Evolutionary conservation across 2,329 filamentous ascomycete species (phyloP), one percentile per base, ranked within the genome.

Genomic region (Metarhizium humberi): DNA sequence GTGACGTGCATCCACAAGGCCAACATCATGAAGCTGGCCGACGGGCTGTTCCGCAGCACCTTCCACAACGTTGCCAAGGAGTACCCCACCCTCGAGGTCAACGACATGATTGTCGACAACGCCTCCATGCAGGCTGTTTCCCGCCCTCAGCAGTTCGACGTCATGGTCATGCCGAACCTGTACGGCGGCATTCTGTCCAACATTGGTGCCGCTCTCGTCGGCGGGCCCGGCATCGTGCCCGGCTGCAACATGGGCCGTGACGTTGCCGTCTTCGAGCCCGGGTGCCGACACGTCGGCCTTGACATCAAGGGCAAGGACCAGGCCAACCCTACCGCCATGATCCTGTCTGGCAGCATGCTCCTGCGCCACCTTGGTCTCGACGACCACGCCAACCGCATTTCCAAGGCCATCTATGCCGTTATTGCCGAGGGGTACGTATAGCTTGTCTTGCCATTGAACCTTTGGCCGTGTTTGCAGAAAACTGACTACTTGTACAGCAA

Each of bases 91-190:
- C 82, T 99, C 66, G 89, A 96, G 80, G 87, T 87, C 71, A 95
- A 95, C 80, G 94, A 99, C 78, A 96, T 99, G 92, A 99, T 99
- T 74, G 94, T 99, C 75, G 94, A 99, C 79, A 99, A 99, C 76
- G 94, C 94, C 69, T 95, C 90, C 69, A 99, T 99, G 94, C 94
- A 99, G 81, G 95, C 91, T 71, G 94, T 99, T 65, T 92, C 90
- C 64, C 83, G 85, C 63, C 94, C 94, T 60, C 94, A 97, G 78
- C 94, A 99, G 77, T 99, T 99, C 72, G 94, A 99, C 73, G 94
- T 99, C 67, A 90, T 99, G 87, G 94, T 99, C 74, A 97, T 97
- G 92, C 94, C 94, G 69, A 99, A 99, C 81, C 79, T 97, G 70
- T 97, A 97, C 83, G 92, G 92, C 75, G 92, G 92, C 72, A 99